phyloP scores from a whole-genome alignment of 2,329 filamentous ascomycete genomes.

The Talaromyces sp. region DNA sequence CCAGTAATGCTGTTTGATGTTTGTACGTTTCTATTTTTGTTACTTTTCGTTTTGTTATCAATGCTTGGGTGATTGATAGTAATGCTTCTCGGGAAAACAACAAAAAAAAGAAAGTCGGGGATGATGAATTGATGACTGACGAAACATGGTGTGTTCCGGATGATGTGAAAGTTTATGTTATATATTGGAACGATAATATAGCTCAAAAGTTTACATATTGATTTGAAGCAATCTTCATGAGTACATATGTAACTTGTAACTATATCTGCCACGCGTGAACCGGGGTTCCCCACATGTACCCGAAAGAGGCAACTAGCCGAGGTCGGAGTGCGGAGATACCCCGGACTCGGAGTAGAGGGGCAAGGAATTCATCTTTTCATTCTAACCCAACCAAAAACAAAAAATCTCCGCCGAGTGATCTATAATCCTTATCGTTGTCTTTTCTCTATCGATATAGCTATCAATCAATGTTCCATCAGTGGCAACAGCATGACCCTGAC shows the following conservation, averaged over 20 bases:
- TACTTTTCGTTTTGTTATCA: neutral
- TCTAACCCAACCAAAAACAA: neutral
- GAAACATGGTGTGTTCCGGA: neutral
- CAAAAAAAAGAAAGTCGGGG: too few relatives aligned
- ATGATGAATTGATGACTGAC: neutral
- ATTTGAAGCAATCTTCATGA: neutral
- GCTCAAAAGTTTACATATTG: neutral
- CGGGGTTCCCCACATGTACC: neutral
- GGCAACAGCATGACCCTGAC: constrained; percentile 9
- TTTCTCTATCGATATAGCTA: neutral
- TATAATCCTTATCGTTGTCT: too few relatives aligned
- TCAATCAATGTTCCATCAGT: constrained; percentile 8
- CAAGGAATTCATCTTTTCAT: neutral
- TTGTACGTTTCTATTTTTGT: too few relatives aligned
- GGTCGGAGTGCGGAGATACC: neutral
- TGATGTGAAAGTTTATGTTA: neutral
- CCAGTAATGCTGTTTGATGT: neutral
- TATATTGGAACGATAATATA: neutral
- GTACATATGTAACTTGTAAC: too few relatives aligned
- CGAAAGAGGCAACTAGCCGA: constrained; percentile 6
- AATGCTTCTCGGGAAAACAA: neutral
- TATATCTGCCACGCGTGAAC: neutral
- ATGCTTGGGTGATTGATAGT: neutral
- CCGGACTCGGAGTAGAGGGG: neutral
- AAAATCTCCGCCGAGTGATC: neutral